Evolutionary conservation across 129 eudicot genomes (phyloP), one percentile per base, ranked within the genome.

Genomic region (Calendula officinalis): DNA sequence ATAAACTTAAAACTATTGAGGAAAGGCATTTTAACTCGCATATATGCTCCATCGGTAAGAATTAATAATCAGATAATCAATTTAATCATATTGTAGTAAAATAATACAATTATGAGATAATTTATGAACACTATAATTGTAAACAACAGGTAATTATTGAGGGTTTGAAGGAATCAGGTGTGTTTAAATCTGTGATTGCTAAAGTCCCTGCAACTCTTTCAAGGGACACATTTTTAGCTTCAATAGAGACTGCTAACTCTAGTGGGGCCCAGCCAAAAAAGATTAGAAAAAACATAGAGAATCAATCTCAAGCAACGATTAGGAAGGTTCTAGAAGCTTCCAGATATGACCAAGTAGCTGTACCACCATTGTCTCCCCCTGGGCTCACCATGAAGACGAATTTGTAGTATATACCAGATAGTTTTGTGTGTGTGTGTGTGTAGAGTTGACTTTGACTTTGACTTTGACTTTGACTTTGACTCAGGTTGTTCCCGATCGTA

Each of bases 331-430:
- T 92, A 53, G 91, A 81, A 65, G 61, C 67, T 27, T 3, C 66
- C 8, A 15, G 46, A 14, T 42, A 50, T 56, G 81, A 78, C 39
- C 83, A 82, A 69, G 78, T 66, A 10, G 99, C 99, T 8, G 87
- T 92, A 36, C 99, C 99, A 45, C 99, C 99, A 51, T 37, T 83
- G 73, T 85, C 99, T 67, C 95, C 99, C 44, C 96, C 99, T 0
- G 84, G 71, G 13, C 96, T 96, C 5, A 76, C 68, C 47, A 41
- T 56, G 66, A 41, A 36, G 78, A 77, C 54, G 74, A 77, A 57
- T 27, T 59, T 27, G 30, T 47, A 65, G 47, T 60, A 5, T 78
- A 86, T 75, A 65, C 78, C 57, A 77, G 64, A 80, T 60, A 55
- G 52, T 49, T 67, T 17, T 53, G 1, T 13, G 42, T 70, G 40